These are phyloP conservation scores for Benincasa hispida DNA, from an alignment of 306 rosid genomes.

Conservation along the genomic window DNA sequence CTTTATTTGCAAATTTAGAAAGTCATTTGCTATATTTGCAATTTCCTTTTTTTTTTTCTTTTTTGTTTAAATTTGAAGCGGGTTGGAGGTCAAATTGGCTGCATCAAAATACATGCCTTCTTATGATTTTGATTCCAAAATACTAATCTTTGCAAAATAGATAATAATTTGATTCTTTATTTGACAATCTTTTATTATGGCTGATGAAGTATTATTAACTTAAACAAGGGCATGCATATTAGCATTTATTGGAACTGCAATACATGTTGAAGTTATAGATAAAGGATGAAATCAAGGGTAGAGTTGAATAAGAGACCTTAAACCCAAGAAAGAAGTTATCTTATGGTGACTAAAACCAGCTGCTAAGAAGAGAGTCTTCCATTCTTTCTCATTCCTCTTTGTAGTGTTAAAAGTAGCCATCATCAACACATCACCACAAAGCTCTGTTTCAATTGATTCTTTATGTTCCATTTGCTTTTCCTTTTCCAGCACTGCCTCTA, in stretches of 20 bases:
- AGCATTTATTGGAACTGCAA: background rate
- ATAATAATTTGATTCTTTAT: too few species aligned
- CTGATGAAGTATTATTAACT: too few species aligned
- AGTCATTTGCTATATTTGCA: too few species aligned
- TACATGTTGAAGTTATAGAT: background rate
- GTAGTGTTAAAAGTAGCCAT: slow-evolving; percentile 20
- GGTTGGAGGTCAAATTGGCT: too few species aligned
- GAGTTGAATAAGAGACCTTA: slow-evolving; percentile 41
- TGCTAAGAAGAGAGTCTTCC: slow-evolving; percentile 33
- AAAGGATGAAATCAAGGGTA: slow-evolving; percentile 17
- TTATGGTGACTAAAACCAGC: slow-evolving; percentile 44
- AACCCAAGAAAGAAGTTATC: slow-evolving; percentile 21
- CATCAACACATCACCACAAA: slow-evolving; percentile 37
- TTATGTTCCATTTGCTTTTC: slow-evolving; percentile 7
- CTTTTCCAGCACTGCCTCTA: slow-evolving; percentile 18
- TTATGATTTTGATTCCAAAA: too few species aligned
- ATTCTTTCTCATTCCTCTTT: slow-evolving; percentile 37
- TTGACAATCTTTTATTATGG: too few species aligned
- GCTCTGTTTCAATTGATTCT: slow-evolving; percentile 18
- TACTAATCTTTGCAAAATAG: too few species aligned
- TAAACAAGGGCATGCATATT: too few species aligned
- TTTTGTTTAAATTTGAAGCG: too few species aligned
- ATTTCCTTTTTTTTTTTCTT: too few species aligned
- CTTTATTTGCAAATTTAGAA: too few species aligned
- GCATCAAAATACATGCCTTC: too few species aligned